Base-by-base conservation (phyloP, 1,139 yeast genomes). In the Meyerozyma carpophila region DNA sequence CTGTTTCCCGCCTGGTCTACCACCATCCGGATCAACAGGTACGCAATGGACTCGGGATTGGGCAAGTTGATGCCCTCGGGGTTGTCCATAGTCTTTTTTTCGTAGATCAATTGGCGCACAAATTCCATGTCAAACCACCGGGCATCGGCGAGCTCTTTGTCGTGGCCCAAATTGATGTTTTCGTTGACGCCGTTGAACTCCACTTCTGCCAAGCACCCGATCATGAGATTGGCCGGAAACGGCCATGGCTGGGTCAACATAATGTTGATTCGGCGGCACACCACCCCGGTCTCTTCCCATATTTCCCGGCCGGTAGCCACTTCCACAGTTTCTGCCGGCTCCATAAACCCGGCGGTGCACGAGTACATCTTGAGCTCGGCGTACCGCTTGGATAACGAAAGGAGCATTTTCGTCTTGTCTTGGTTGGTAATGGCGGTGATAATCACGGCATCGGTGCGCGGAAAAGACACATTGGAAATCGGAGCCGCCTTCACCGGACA, bases 251-350 rank as follows among this genome's bases (percentile, higher is more conserved):
- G 97, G 8, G 93, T 79, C 58, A 81, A 72, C 27, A 83, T 67
- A 42, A 90, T 73, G 42, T 70, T 63, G 31, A 90, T 84, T 37
- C 72, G 67, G 32, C 77, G 70, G 42, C 86, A 81, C 38, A 66
- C 73, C 31, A 89, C 87, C 4, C 98, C 98, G 2, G 97, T 83
- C 62, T 91, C 98, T 62, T 91, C 98, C 90, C 95, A 90, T 32
- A 87, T 84, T 61, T 91, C 98, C 49, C 98, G 70, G 41, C 83
- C 73, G 29, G 94, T 87, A 11, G 96, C 94, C 39, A 82, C 84
- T 62, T 91, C 98, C 25, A 91, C 81, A 1, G 95, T 81, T 65
- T 91, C 98, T 21, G 91, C 86, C 0, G 97, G 96, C 63, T 91
- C 98, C 79, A 91, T 81, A 61, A 91, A 91, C 4, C 98, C 98